Percentiles rank a stretch among this genome's conserved stretches.
phyloP scores from a whole-genome alignment of 768 basidiomycete species.

The Mycena albidolilacea region DNA sequence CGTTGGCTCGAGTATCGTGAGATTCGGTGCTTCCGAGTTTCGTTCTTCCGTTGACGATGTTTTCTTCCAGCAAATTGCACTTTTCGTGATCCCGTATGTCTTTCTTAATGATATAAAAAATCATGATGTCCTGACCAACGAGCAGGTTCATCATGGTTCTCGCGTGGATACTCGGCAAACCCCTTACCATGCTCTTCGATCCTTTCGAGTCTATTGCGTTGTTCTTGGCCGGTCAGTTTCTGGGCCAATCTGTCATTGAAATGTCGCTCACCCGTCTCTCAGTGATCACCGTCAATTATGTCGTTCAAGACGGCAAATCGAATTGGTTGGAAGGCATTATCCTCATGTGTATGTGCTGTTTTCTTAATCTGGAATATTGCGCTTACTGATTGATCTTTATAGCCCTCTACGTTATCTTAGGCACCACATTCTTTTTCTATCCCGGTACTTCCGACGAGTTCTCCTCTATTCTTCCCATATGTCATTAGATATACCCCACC shows the following conservation, averaged over 20 bases:
- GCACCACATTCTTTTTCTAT: constrained; percentile 77
- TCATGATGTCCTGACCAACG: background rate
- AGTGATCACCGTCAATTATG: constrained; percentile 90
- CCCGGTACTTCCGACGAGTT: constrained; percentile 50
- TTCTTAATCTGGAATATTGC: background rate
- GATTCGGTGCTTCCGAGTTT: constrained; percentile 44
- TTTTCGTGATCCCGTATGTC: constrained; percentile 87
- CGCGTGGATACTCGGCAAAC: constrained; percentile 88
- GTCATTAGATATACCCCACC: constrained; percentile 11
- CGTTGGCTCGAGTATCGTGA: constrained; percentile 87
- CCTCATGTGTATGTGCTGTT: constrained; percentile 69
- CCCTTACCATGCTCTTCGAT: constrained; percentile 87
- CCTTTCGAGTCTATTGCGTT: constrained; percentile 85
- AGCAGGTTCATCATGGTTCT: constrained; percentile 79
- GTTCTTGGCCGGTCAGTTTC: constrained; percentile 52
- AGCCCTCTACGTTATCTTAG: constrained; percentile 83
- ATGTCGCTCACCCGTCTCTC: constrained; percentile 10
- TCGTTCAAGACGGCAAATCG: constrained; percentile 84
- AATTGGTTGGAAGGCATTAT: constrained; percentile 88
- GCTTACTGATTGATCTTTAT: constrained; percentile 1
- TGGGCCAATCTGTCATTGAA: background rate
- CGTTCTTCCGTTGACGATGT: constrained; percentile 14
- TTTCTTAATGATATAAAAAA: background rate
- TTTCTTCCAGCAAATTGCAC: constrained; percentile 78
- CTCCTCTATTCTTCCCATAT: background rate